Evolutionary conservation across 208 protist genomes (phyloP), one percentile per base, ranked within the genome.

Genomic region (Polymyxa betae): DNA sequence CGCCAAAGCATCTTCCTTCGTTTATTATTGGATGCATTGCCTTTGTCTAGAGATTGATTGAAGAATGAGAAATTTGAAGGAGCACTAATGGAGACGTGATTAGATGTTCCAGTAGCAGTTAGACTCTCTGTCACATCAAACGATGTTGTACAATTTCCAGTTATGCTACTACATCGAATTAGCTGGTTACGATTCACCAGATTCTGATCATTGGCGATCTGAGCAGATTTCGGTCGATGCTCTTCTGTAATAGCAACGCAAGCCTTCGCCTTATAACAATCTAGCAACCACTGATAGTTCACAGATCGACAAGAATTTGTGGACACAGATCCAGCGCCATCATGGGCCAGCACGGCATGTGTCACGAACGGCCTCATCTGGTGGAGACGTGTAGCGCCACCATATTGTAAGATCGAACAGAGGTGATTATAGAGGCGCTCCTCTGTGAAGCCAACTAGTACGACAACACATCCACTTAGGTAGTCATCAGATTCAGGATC

Each of bases 21-120:
- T n/a, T n/a, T n/a, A n/a, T n/a, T n/a, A n/a, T n/a, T n/a, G n/a
- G n/a, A n/a, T n/a, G n/a, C n/a, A n/a, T n/a, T n/a, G 72, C 72
- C n/a, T 35, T 60, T 35, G 35, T 45, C 40, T n/a, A 82, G 72
- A 43, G 72, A 82, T 40, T n/a, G 72, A 35, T 82, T 82, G 72
- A 82, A 82, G 12, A 5, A 20, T 5, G 72, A 82, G 72, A 82
- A 82, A 82, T 82, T 82, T 20, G 40, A 20, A 43, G 72, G 72
- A 40, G 72, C 5, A 45, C 16, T 20, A 82, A 43, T 43, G 35
- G 72, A 12, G 16, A 82, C 72, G n/a, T 35, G 5, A 12, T 5
- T 5, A 5, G 35, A 5, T 35, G 16, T 40, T 43, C 72, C 72
- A 5, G 40, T n/a, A 35, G n/a, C 40, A 20, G 72, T 40, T 20